A percentile compares a stretch with the other conserved stretches of the same genome.
Conservation (phyloP, 2,329 filamentous ascomycete genomes). For the Beauveria australis region DNA sequence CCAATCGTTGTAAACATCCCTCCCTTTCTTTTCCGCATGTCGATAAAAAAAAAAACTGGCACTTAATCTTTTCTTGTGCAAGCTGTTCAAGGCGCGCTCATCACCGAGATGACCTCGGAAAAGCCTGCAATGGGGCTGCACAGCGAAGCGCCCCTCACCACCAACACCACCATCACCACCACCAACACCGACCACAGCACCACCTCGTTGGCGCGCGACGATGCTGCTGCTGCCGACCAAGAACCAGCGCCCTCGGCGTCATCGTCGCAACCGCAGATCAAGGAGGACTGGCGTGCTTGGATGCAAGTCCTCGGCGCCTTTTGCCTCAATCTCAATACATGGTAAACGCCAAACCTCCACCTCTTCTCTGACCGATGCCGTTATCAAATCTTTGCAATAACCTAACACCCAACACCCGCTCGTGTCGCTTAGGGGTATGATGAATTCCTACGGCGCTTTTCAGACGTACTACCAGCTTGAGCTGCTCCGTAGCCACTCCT, state of each 20-base stretch:
- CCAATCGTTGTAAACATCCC: too few species aligned
- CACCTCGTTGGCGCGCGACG: background rate
- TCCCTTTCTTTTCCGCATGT: too few species aligned
- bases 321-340: slow-evolving; percentile 49
- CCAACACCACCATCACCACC: too few species aligned
- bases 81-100: too few species aligned
- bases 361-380: background rate
- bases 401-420: background rate
- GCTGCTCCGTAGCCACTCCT: slow-evolving; percentile 21
- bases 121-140: background rate
- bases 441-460: slow-evolving; percentile 40
- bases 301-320: slow-evolving; percentile 43
- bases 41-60: too few species aligned
- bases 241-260: background rate
- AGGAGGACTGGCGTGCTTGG: slow-evolving; percentile 49
- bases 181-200: background rate
- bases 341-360: background rate
- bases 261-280: slow-evolving; percentile 13
- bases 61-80: too few species aligned
- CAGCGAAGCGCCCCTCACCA: background rate
- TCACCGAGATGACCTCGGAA: background rate
- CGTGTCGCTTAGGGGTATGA: background rate
- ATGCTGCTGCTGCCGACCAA: background rate
- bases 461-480: slow-evolving; percentile 42
- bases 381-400: background rate